A percentile compares a stretch with the other conserved stretches of the same genome.
phyloP scores from a whole-genome alignment of 73 alveolate species.

The Tetrahymena borealis region DNA sequence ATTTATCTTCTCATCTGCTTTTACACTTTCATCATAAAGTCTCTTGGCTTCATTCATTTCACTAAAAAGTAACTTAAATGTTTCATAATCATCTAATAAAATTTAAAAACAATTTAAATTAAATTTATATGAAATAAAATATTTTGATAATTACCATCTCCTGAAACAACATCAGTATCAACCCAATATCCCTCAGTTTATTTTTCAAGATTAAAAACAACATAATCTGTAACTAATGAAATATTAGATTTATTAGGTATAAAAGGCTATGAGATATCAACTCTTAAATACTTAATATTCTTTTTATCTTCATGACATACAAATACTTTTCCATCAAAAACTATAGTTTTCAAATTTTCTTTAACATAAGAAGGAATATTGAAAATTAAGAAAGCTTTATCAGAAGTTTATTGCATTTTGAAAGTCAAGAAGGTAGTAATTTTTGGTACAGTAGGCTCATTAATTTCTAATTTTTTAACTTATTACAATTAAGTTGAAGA shows the following conservation, averaged over 20 bases:
- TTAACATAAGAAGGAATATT: not conserved
- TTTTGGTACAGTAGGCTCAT: not conserved
- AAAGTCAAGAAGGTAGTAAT: not conserved
- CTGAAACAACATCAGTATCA: not conserved
- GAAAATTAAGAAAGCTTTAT: not conserved
- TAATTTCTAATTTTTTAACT: not conserved
- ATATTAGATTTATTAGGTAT: not conserved
- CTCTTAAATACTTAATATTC: not conserved
- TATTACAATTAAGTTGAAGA: not conserved
- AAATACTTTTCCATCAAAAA: not conserved
- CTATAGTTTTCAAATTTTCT: not conserved
- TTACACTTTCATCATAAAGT: not conserved
- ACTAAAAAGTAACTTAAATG: not conserved
- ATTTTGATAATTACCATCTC: not conserved
- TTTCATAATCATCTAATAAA: not conserved
- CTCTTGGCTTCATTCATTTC: not conserved
- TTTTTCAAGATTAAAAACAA: not conserved
- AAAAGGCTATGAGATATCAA: not conserved
- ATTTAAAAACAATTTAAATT: not conserved
- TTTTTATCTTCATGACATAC: not conserved
- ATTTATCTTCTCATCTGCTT: not conserved
- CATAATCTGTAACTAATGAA: not conserved
- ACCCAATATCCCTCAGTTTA: not conserved
- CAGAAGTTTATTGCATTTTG: not conserved
- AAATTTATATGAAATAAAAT: not conserved